Conservation (phyloP, 352 stramenopile species). For the Phytophthora macrochlamydospora region DNA sequence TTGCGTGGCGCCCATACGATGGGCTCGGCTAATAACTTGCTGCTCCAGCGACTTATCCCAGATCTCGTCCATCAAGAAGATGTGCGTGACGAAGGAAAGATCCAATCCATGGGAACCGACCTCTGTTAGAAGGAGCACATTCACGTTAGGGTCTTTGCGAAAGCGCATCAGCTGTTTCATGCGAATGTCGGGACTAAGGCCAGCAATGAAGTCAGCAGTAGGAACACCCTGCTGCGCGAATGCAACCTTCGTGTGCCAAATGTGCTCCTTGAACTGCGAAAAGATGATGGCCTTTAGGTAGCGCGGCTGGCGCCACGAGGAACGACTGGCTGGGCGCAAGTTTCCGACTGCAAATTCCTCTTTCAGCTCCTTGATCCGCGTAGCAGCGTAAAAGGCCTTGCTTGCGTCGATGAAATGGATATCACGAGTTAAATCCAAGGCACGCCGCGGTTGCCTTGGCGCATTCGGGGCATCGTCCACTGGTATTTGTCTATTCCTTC, state of each 20-base stretch:
- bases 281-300: slow-evolving; percentile 83
- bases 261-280: slow-evolving; percentile 83
- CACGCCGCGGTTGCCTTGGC: slow-evolving; percentile 33
- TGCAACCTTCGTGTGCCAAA: slow-evolving; percentile 75
- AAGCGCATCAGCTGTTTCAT: slow-evolving; percentile 68
- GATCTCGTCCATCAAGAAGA: slow-evolving; percentile 98
- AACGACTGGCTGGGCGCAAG: slow-evolving; percentile 8
- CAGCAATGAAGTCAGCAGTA: slow-evolving; percentile 71
- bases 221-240: slow-evolving; percentile 71
- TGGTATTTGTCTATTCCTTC: slow-evolving; percentile 21
- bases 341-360: slow-evolving; percentile 47
- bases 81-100: slow-evolving; percentile 98
- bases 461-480: slow-evolving; percentile 23
- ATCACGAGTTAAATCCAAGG: slow-evolving; percentile 38
- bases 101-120: slow-evolving; percentile 96
- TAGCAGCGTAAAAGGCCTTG: slow-evolving; percentile 78
- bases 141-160: slow-evolving; percentile 65
- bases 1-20: slow-evolving; percentile 95
- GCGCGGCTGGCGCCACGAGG: slow-evolving; percentile 25
- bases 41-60: slow-evolving; percentile 95
- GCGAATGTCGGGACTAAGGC: slow-evolving; percentile 42
- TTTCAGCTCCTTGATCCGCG: slow-evolving; percentile 65
- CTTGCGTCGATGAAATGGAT: slow-evolving; percentile 62
- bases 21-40: slow-evolving; percentile 95
- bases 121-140: slow-evolving; percentile 94